These are phyloP conservation scores for Cercospora sp. DNA, from an alignment of 2,329 filamentous ascomycete species.

Conservation along the genomic window DNA sequence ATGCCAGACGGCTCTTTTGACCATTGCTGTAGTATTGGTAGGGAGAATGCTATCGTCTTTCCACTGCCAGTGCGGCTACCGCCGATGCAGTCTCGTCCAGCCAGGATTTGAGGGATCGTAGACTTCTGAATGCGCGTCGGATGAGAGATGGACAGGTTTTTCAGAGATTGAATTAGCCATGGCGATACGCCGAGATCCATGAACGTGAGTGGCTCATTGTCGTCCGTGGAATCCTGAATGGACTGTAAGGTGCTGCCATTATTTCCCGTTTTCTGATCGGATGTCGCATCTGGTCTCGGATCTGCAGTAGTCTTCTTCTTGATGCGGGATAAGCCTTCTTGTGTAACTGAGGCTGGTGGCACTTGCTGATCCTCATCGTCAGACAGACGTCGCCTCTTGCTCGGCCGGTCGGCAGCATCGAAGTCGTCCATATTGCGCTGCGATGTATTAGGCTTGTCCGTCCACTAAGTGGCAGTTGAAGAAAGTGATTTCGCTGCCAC, in stretches of 20 bases:
- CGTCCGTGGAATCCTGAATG: slow-evolving; percentile 35
- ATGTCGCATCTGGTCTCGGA: background rate
- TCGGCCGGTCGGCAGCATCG: slow-evolving; percentile 9
- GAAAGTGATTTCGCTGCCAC: background rate
- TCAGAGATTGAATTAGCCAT: slow-evolving; percentile 84
- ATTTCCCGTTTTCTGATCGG: background rate
- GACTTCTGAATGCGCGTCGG: slow-evolving; percentile 91
- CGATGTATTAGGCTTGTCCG: background rate
- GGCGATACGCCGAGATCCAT: slow-evolving; percentile 35
- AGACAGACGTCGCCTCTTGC: slow-evolving; percentile 23
- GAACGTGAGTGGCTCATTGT: slow-evolving; percentile 35
- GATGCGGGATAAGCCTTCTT: slow-evolving; percentile 13
- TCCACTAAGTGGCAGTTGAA: background rate
- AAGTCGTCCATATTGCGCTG: slow-evolving; percentile 19
- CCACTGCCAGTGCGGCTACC: slow-evolving; percentile 93
- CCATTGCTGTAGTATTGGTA: slow-evolving; percentile 92
- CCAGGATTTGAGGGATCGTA: slow-evolving; percentile 89
- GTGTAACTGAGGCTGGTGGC: background rate
- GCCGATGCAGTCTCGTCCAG: slow-evolving; percentile 91
- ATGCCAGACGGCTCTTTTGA: slow-evolving; percentile 88
- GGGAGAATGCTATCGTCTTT: slow-evolving; percentile 94
- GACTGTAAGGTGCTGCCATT: slow-evolving; percentile 13
- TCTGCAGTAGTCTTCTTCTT: slow-evolving; percentile 5
- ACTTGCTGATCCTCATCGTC: slow-evolving; percentile 9
- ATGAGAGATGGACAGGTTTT: slow-evolving; percentile 75